A percentile compares a stretch with the other conserved stretches of the same genome.
phyloP scores from a whole-genome alignment of 306 rosid species.

The Heteromeles arbutifolia region DNA sequence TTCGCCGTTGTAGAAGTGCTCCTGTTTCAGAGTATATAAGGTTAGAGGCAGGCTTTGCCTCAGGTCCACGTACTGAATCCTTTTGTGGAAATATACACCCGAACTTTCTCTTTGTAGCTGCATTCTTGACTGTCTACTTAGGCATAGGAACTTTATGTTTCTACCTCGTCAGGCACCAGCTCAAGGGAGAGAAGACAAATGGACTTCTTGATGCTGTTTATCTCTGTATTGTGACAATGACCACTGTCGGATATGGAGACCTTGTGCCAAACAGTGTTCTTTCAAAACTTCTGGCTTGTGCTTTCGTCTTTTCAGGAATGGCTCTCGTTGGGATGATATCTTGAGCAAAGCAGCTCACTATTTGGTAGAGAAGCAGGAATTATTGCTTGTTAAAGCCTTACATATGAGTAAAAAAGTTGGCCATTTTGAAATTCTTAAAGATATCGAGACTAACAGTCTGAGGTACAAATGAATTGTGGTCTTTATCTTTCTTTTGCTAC shows the following conservation, averaged over 20 bases:
- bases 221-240: slow-evolving; percentile 49
- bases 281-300: slow-evolving; percentile 43
- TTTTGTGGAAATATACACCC: slow-evolving; percentile 22
- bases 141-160: slow-evolving; percentile 38
- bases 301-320: slow-evolving; percentile 47
- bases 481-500: slow-evolving; percentile 23
- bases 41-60: not conserved
- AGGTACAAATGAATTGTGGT: slow-evolving; percentile 36
- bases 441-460: slow-evolving; percentile 17
- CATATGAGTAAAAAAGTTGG: slow-evolving; percentile 5
- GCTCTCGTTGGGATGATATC: slow-evolving; percentile 25
- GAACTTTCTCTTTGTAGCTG: slow-evolving; percentile 18
- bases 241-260: slow-evolving; percentile 55
- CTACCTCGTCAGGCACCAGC: slow-evolving; percentile 30
- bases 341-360: slow-evolving; percentile 40
- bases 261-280: slow-evolving; percentile 27
- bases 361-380: slow-evolving; percentile 40
- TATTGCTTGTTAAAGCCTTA: slow-evolving; percentile 25
- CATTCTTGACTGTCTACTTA: slow-evolving; percentile 25
- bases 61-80: slow-evolving; percentile 22
- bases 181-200: slow-evolving; percentile 35
- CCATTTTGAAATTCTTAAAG: slow-evolving; percentile 1
- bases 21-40: slow-evolving; percentile 26
- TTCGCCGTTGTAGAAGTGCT: slow-evolving; percentile 48
- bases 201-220: slow-evolving; percentile 39